Base-by-base conservation (phyloP, 192 early-diverging fungal genomes). In the Borealophlyctis nickersoniae region DNA sequence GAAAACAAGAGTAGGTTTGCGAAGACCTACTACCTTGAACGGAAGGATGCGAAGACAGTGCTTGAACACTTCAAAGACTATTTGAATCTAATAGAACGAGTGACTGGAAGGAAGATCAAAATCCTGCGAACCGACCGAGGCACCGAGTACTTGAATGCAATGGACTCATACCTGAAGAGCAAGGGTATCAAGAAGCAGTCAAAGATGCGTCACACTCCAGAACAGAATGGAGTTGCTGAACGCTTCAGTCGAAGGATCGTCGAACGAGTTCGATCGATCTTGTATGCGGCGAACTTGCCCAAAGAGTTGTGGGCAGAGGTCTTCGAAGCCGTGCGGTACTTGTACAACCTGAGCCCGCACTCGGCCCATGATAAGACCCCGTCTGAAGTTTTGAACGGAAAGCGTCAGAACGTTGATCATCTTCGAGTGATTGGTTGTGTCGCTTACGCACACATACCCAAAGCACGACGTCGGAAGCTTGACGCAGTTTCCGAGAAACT, bases 171-270 rank as follows among this genome's bases (percentile, higher is more conserved):
- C n/a, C n/a, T n/a, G n/a, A n/a, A n/a, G n/a, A n/a, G n/a, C n/a
- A n/a, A n/a, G n/a, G n/a, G n/a, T n/a, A n/a, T n/a, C 19, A 19
- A 45, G 39, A 45, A 7, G 7, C 39, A 60, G 48, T 14, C 22
- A 2, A 64, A 61, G 14, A 23, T 11, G n/a, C 45, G 50, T 2
- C 30, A 69, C 33, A 69, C 49, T 2, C 49, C 63, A 4, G n/a
- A 66, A 28, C 67, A 69, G 35, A 65, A 65, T 48, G 53, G 53
- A 3, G 63, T 65, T 9, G 34, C 24, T 4, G 54, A 65, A 32
- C 3, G 53, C 3, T 57, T 57, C 52, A 36, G 23, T 53, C 4
- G 53, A 2, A 57, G 31, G 2, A 23, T 35, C 35, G 13, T 65
- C 4, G 45, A 34, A 23, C 16, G 14, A 22, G 53, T 36, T 9